Conservation (phyloP, 139 green algal genomes). For the Coelastrella sp. region DNA sequence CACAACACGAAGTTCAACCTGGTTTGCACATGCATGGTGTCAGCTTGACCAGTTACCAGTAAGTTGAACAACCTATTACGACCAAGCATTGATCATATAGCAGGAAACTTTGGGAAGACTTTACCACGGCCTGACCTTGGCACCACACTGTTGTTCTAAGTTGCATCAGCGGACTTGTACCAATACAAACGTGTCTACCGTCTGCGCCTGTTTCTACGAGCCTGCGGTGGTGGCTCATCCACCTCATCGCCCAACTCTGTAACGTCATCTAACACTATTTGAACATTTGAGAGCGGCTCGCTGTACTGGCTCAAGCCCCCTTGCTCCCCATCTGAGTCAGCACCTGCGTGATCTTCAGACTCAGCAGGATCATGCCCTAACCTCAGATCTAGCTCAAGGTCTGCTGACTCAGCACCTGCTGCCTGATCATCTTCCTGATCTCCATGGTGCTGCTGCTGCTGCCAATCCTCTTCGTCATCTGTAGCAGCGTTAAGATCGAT, state of each 20-base stretch:
- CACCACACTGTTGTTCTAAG: too few relatives aligned
- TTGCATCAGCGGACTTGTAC: too few relatives aligned
- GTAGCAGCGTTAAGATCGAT: neutral
- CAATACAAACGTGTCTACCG: neutral
- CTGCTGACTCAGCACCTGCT: too few relatives aligned
- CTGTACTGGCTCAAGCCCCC: neutral
- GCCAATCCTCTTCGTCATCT: neutral
- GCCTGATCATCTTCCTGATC: neutral
- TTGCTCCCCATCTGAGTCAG: neutral
- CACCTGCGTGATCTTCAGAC: neutral
- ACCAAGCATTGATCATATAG: too few relatives aligned
- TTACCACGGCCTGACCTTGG: too few relatives aligned
- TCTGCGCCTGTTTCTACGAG: neutral
- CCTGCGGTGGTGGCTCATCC: neutral
- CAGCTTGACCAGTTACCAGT: too few relatives aligned
- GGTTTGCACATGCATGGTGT: too few relatives aligned
- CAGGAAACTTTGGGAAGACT: too few relatives aligned
- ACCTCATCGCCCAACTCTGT: neutral
- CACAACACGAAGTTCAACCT: too few relatives aligned
- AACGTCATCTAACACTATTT: slow-evolving; percentile 1
- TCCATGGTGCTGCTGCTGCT: neutral
- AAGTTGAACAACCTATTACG: too few relatives aligned
- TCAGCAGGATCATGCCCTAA: slow-evolving; percentile 4
- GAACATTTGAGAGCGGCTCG: neutral
- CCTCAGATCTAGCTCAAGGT: neutral